These are phyloP conservation scores for Ceratocystis albifundus DNA, from an alignment of 2,329 filamentous ascomycete species.

Conservation along the genomic window DNA sequence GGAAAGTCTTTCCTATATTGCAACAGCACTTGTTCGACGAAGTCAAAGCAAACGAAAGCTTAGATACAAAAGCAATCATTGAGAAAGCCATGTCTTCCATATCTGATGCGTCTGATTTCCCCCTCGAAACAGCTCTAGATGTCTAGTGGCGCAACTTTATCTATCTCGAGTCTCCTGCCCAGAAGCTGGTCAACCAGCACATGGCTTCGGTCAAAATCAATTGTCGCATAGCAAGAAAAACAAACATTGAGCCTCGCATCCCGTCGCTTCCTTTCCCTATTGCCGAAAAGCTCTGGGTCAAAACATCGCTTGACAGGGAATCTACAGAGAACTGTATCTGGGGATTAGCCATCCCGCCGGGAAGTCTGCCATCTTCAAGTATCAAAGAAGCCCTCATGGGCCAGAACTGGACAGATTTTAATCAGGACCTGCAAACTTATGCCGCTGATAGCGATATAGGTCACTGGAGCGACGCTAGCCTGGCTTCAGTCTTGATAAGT, in stretches of 20 bases:
- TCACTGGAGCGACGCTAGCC: neutral
- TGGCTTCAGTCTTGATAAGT: neutral
- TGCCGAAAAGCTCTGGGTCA: conserved; percentile 4
- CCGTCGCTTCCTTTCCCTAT: neutral
- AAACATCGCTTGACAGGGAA: neutral
- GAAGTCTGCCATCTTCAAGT: neutral
- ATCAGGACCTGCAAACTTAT: neutral
- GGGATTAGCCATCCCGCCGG: neutral
- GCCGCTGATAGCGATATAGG: neutral
- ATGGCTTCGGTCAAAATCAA: neutral
- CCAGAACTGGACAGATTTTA: neutral
- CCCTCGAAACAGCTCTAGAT: neutral
- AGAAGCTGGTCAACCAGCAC: conserved; percentile 7
- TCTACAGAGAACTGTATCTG: neutral
- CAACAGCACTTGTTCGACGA: neutral
- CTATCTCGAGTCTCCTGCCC: conserved; percentile 6
- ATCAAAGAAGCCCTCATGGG: neutral
- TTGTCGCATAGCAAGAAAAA: neutral
- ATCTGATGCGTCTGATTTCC: neutral
- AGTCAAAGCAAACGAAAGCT: neutral
- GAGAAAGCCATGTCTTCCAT: neutral
- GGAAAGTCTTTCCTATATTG: neutral
- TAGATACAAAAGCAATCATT: neutral
- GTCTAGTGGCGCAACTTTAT: conserved; percentile 6
- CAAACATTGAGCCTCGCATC: neutral